phyloP scores from a whole-genome alignment of 169 alveolate species.

The Cryptosporidium tyzzeri region DNA sequence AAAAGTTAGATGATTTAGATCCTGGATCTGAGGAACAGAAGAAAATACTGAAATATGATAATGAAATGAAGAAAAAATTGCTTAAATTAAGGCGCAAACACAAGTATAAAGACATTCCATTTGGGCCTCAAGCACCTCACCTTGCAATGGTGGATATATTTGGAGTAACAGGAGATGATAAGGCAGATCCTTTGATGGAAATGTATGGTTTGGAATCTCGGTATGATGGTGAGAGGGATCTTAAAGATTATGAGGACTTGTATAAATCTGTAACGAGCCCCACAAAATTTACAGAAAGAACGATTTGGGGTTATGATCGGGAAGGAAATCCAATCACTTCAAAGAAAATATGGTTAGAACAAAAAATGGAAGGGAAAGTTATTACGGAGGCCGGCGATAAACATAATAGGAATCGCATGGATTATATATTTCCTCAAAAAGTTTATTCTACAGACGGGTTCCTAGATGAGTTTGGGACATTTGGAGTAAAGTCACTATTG shows the following conservation, averaged over 20 bases:
- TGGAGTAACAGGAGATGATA: slow-evolving; percentile 61
- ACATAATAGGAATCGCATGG: background rate
- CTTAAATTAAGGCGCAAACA: slow-evolving; percentile 13
- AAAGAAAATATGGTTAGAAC: slow-evolving; percentile 34
- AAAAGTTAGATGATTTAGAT: background rate
- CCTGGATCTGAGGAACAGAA: slow-evolving; percentile 58
- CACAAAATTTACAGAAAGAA: slow-evolving; percentile 22
- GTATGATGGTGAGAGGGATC: slow-evolving; percentile 29
- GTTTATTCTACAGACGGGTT: slow-evolving; percentile 43
- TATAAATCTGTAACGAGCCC: slow-evolving; percentile 33
- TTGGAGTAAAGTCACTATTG: slow-evolving; percentile 39
- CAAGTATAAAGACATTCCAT: slow-evolving; percentile 44
- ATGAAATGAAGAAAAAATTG: slow-evolving; percentile 39
- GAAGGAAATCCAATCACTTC: slow-evolving; percentile 61
- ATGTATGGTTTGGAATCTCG: slow-evolving; percentile 50
- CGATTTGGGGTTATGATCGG: slow-evolving; percentile 63
- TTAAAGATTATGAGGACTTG: slow-evolving; percentile 20
- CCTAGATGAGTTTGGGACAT: slow-evolving; percentile 40
- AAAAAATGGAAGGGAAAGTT: slow-evolving; percentile 2
- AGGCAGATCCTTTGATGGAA: slow-evolving; percentile 16
- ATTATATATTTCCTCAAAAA: slow-evolving; percentile 37
- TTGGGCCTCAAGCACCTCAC: slow-evolving; percentile 69
- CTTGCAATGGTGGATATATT: slow-evolving; percentile 71
- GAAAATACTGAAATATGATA: slow-evolving; percentile 35
- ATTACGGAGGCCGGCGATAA: background rate